These are phyloP conservation scores for Psilocybe subaeruginosa DNA, from an alignment of 768 basidiomycete species.

Conservation along the genomic window DNA sequence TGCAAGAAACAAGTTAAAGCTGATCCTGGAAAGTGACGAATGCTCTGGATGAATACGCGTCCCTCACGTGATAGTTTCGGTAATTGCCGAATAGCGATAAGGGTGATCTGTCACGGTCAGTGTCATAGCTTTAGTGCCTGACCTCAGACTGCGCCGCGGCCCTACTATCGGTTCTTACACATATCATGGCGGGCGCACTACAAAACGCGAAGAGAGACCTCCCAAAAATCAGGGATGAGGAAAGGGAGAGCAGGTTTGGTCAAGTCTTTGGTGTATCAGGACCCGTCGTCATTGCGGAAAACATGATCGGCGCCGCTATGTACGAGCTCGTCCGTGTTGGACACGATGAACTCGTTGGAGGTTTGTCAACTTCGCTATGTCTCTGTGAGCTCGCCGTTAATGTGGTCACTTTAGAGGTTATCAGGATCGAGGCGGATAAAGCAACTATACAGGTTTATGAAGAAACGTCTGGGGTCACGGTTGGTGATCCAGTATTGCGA, in stretches of 20 bases:
- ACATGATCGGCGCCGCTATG: conserved; percentile 96
- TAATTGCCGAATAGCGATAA: conserved; percentile 23
- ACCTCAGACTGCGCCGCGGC: neutral
- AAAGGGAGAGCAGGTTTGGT: conserved; percentile 84
- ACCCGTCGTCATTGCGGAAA: conserved; percentile 96
- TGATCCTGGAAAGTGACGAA: conserved; percentile 11
- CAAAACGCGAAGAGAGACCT: conserved; percentile 89
- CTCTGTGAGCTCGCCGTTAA: conserved; percentile 3
- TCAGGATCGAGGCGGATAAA: conserved; percentile 97
- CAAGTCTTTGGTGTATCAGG: conserved; percentile 96
- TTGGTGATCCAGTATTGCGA: conserved; percentile 96
- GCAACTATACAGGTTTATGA: conserved; percentile 99
- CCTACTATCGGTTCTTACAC: conserved; percentile 6
- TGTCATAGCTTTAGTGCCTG: neutral
- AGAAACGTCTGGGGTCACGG: conserved; percentile 98
- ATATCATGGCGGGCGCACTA: conserved; percentile 87
- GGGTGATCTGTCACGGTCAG: conserved; percentile 6
- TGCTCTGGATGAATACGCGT: conserved; percentile 21
- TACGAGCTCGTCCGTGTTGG: conserved; percentile 98
- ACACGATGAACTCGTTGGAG: conserved; percentile 97
- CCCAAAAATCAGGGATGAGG: conserved; percentile 88
- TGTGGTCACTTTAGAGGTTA: conserved; percentile 74
- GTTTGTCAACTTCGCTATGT: conserved; percentile 44
- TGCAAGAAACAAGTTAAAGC: conserved; percentile 19
- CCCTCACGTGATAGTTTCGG: conserved; percentile 29